Evolutionary conservation across 805 yeast genomes (phyloP).

Genomic region (Pichia nanzhaoensis): DNA sequence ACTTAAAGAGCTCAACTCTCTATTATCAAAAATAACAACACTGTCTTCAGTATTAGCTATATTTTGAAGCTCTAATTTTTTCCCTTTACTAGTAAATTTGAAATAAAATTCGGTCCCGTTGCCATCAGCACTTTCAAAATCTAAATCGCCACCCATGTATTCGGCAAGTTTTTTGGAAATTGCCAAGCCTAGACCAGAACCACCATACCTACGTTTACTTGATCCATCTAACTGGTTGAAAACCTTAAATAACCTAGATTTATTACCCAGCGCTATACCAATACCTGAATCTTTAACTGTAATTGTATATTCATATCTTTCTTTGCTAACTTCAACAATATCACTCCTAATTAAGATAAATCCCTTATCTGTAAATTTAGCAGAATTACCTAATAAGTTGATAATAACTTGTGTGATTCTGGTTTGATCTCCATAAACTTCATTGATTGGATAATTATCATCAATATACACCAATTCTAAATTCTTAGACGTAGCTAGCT

Average conservation of each 20-base stretch:
- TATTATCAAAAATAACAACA: constrained; percentile 31
- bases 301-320: constrained; percentile 34
- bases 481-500: constrained; percentile 38
- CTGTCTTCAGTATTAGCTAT: not conserved
- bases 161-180: constrained; percentile 81
- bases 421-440: constrained; percentile 42
- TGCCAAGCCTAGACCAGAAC: constrained; percentile 66
- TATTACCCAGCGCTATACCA: constrained; percentile 38
- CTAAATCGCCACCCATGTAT: constrained; percentile 57
- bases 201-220: constrained; percentile 44
- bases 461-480: constrained; percentile 41
- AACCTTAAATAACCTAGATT: constrained; percentile 43
- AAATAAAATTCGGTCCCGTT: constrained; percentile 42
- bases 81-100: constrained; percentile 28
- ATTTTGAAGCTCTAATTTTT: not conserved
- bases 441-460: constrained; percentile 33
- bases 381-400: constrained; percentile 47
- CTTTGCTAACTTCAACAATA: constrained; percentile 27
- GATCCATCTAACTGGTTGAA: constrained; percentile 54
- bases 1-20: constrained; percentile 29
- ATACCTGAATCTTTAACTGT: constrained; percentile 46
- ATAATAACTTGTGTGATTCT: constrained; percentile 45
- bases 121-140: constrained; percentile 40
- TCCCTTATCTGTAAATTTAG: constrained; percentile 42
- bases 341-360: constrained; percentile 32